phyloP scores from a whole-genome alignment of 1,139 yeast genomes.

The Ogataea hybrid region DNA sequence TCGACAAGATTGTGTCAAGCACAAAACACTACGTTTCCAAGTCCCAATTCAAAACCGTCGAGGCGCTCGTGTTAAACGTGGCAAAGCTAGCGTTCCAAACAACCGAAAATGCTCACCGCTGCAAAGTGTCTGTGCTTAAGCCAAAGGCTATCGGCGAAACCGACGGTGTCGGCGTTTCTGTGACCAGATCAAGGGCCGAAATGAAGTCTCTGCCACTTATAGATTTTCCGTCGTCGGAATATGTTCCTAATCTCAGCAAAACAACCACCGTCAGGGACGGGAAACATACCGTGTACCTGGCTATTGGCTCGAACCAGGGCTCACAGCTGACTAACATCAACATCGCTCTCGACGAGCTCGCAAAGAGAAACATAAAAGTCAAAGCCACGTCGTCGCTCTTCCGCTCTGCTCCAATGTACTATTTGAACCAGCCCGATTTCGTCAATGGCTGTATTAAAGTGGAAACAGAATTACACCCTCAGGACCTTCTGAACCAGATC shows the following conservation, averaged over 20 bases:
- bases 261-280: slow-evolving; percentile 20
- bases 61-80: slow-evolving; percentile 77
- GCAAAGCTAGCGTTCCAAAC: slow-evolving; percentile 51
- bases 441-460: slow-evolving; percentile 79
- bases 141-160: slow-evolving; percentile 88
- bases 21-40: slow-evolving; percentile 61
- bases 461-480: slow-evolving; percentile 56
- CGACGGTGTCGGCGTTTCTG: slow-evolving; percentile 85
- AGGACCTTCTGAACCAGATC: slow-evolving; percentile 54
- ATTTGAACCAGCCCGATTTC: slow-evolving; percentile 74
- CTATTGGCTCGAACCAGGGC: slow-evolving; percentile 90
- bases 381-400: slow-evolving; percentile 72
- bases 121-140: slow-evolving; percentile 67
- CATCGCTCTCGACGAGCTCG: slow-evolving; percentile 53
- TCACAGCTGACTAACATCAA: slow-evolving; percentile 61
- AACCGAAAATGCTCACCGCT: slow-evolving; percentile 39
- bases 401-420: slow-evolving; percentile 92
- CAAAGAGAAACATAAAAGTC: slow-evolving; percentile 44
- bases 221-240: slow-evolving; percentile 22
- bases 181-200: slow-evolving; percentile 45
- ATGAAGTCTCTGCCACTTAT: slow-evolving; percentile 34
- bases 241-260: slow-evolving; percentile 38
- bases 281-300: slow-evolving; percentile 63
- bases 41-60: slow-evolving; percentile 86
- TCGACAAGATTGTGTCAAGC: slow-evolving; percentile 40